phyloP scores from a whole-genome alignment of 164 flowering plant genomes.

The Taxillus chinensis region DNA sequence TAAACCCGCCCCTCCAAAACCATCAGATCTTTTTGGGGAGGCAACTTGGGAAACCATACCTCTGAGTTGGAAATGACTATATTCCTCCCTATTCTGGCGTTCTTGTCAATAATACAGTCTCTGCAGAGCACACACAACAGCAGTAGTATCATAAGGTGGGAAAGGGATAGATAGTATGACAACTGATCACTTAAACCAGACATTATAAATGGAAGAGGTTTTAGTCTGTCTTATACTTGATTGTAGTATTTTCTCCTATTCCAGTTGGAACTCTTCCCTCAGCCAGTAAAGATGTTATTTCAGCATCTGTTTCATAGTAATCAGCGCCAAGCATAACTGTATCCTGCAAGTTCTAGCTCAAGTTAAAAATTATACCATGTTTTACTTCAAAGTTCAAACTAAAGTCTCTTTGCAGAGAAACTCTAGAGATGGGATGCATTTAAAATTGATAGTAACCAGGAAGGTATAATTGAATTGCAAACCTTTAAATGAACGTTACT shows the following conservation, averaged over 20 bases:
- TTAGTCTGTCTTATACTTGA: conserved; percentile 33
- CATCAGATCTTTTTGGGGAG: too few relatives aligned
- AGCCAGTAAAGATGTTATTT: conserved; percentile 51
- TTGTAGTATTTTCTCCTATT: conserved; percentile 80
- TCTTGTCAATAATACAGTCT: conserved; percentile 85
- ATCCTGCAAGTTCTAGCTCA: conserved; percentile 41
- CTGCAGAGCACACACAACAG: conserved; percentile 23
- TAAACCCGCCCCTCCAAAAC: too few relatives aligned
- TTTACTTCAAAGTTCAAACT: too few relatives aligned
- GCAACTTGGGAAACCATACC: conserved; percentile 23
- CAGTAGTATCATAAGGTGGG: conserved; percentile 6
- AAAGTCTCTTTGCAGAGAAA: background rate
- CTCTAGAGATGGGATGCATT: background rate
- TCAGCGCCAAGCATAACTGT: conserved; percentile 98
- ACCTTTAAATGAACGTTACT: conserved; percentile 76
- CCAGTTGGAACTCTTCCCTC: conserved; percentile 90
- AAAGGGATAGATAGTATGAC: too few relatives aligned
- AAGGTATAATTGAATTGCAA: conserved; percentile 2
- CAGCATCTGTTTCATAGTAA: conserved; percentile 72
- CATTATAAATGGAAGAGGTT: background rate
- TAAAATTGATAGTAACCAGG: background rate
- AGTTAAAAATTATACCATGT: too few relatives aligned
- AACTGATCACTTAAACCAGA: too few relatives aligned
- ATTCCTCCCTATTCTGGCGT: conserved; percentile 85
- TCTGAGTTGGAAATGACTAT: conserved; percentile 73